Percentiles rank a stretch among this genome's conserved stretches.
Conservation (phyloP, 371 early-diverging fungal genomes). For the Mortierella sp. region DNA sequence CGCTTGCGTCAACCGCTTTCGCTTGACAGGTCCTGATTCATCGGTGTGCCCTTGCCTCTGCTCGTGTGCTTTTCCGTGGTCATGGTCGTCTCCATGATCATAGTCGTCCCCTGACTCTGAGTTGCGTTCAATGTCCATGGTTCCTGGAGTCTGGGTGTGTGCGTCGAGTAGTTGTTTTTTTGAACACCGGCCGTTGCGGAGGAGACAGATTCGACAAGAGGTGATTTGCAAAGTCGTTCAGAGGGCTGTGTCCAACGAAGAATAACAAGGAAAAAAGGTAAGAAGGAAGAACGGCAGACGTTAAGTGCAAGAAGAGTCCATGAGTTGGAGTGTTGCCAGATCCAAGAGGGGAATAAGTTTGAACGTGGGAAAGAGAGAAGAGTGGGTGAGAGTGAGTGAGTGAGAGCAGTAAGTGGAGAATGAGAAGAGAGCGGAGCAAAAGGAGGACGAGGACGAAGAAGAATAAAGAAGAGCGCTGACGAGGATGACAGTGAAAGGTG, state of each 20-base stretch:
- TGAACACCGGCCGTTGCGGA: too few relatives aligned
- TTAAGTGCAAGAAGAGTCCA: too few relatives aligned
- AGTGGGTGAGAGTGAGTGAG: not conserved
- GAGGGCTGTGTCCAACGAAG: not conserved
- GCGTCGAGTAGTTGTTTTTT: too few relatives aligned
- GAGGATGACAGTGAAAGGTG: not conserved
- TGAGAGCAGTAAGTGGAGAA: not conserved
- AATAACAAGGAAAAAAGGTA: not conserved
- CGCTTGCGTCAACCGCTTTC: constrained; percentile 82
- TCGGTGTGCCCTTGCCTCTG: constrained; percentile 8
- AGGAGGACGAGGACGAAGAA: too few relatives aligned
- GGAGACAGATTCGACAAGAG: too few relatives aligned
- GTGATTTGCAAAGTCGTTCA: too few relatives aligned
- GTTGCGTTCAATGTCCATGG: constrained; percentile 1
- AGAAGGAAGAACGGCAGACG: too few relatives aligned
- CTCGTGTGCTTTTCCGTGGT: constrained; percentile 16
- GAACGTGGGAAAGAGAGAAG: not conserved
- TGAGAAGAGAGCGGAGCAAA: too few relatives aligned
- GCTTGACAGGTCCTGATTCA: constrained; percentile 51
- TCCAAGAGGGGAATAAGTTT: too few relatives aligned
- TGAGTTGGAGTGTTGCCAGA: too few relatives aligned
- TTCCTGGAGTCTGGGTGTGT: too few relatives aligned
- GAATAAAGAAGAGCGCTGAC: not conserved
- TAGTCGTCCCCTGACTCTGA: constrained; percentile 32
- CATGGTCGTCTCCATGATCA: constrained; percentile 15